These are phyloP conservation scores for Geoglossum glabrum DNA, from an alignment of 495 filamentous ascomycete genomes.

Conservation along the genomic window DNA sequence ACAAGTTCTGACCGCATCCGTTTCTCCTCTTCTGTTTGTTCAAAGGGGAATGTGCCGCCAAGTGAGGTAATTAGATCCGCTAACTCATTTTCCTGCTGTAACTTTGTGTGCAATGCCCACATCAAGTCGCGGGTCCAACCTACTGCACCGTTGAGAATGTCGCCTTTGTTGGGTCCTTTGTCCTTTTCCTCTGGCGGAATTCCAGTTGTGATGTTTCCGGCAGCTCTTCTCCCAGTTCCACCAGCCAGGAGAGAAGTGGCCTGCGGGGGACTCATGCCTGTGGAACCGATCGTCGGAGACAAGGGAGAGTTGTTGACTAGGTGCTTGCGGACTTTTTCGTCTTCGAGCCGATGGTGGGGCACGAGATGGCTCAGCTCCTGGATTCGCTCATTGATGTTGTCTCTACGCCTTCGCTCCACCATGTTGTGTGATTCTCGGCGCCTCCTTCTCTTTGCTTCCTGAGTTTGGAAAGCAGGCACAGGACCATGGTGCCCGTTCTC, in stretches of 20 bases:
- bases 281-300: conserved; percentile 49
- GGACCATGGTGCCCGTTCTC: conserved; percentile 30
- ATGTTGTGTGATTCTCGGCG: conserved; percentile 89
- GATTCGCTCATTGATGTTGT: conserved; percentile 97
- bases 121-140: conserved; percentile 94
- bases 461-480: conserved; percentile 36
- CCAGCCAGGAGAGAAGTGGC: conserved; percentile 82
- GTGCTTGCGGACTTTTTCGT: conserved; percentile 91
- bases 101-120: conserved; percentile 79
- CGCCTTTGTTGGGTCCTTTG: conserved; percentile 96
- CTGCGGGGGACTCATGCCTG: conserved; percentile 41
- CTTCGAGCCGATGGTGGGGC: conserved; percentile 78
- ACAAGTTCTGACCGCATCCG: conserved; percentile 85
- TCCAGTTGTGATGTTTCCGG: conserved; percentile 77
- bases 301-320: conserved; percentile 76
- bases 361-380: conserved; percentile 90
- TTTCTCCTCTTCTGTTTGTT: conserved; percentile 76
- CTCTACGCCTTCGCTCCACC: conserved; percentile 80
- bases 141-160: conserved; percentile 92
- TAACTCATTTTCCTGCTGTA: conserved; percentile 73
- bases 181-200: conserved; percentile 91
- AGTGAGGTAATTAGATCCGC: conserved; percentile 47
- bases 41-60: conserved; percentile 58
- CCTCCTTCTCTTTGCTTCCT: conserved; percentile 81
- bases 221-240: conserved; percentile 60